Evolutionary conservation across 2,329 filamentous ascomycete genomes (phyloP).

Genomic region (Juglanconis sp.): DNA sequence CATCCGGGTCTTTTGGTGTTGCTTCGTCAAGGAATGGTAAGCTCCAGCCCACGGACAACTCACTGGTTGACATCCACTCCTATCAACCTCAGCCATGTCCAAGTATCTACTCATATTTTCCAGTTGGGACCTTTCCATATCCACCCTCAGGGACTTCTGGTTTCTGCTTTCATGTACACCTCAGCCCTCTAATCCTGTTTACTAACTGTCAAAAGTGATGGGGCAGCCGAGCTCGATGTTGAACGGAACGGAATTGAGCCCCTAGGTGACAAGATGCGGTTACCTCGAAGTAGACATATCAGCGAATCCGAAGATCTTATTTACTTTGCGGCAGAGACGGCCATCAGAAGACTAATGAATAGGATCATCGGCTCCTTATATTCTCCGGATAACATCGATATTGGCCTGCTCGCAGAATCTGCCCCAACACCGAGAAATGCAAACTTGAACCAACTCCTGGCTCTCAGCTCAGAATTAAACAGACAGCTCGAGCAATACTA

Average conservation of each 20-base stretch:
- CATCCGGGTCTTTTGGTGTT: slow-evolving; percentile 67
- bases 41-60: slow-evolving; percentile 9
- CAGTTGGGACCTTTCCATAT: neutral
- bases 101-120: neutral
- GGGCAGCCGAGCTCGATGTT: slow-evolving; percentile 60
- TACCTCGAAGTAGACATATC: slow-evolving; percentile 30
- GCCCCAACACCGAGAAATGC: slow-evolving; percentile 23
- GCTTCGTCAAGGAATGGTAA: slow-evolving; percentile 68
- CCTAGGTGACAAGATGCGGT: slow-evolving; percentile 32
- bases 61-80: neutral
- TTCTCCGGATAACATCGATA: slow-evolving; percentile 26
- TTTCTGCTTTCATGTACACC: too few relatives aligned
- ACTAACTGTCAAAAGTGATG: slow-evolving; percentile 49
- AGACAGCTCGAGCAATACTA: slow-evolving; percentile 38
- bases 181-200: neutral
- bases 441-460: slow-evolving; percentile 28
- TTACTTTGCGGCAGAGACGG: slow-evolving; percentile 40
- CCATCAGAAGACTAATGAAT: slow-evolving; percentile 39
- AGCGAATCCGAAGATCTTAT: slow-evolving; percentile 33
- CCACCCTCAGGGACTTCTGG: too few relatives aligned
- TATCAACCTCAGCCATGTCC: neutral
- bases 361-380: slow-evolving; percentile 41
- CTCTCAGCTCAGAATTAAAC: slow-evolving; percentile 34
- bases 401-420: slow-evolving; percentile 19
- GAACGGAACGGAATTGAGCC: slow-evolving; percentile 35